Evolutionary conservation across 148 eudicot genomes (phyloP), one percentile per base, ranked within the genome.

Genomic region (Rhododendron molle): DNA sequence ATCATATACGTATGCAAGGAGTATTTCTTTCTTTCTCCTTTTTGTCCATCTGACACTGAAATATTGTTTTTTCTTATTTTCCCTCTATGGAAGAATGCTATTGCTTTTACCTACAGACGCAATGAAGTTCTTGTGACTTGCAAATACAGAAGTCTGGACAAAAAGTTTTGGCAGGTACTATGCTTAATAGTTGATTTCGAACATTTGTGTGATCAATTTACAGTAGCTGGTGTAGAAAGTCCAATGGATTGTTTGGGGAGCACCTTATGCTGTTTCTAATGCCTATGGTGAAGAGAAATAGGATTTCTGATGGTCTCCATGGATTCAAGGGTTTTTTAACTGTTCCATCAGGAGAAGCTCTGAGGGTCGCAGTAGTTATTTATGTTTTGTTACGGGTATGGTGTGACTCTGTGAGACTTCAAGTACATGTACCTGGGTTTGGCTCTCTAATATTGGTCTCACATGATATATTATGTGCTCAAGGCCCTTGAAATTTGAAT

Each of bases 81-180:
- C 23, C 23, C 43, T 78, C 36, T 83, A 1, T 50, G 36, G 88
- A 90, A 92, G 94, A 87, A 85, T 46, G 86, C 85, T 84, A 92
- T 92, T 77, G 94, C 94, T 67, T 92, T 90, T 81, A 84, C 88
- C 80, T 90, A 92, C 83, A 86, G 88, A 88, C 78, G 84, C 72
- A 89, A 92, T 83, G 91, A 89, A 58, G 79, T 56, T 77, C 89
- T 89, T 84, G 90, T 90, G 54, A 83, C 86, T 56, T 92, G 94
- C 86, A 92, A 92, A 79, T 92, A 89, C 74, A 85, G 94, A 43
- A 86, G 85, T 58, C 20, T 89, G 16, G 78, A 79, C 8, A 90
- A 89, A 83, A 92, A 76, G 78, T 92, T 92, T 79, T 92, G 94
- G 94, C 94, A 92, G 92, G 94, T 92, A 87, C 78, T 23, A 30